Evolutionary conservation across 2,329 filamentous ascomycete species (phyloP), one percentile per base, ranked within the genome.

Genomic region (Xylaria arbuscula): DNA sequence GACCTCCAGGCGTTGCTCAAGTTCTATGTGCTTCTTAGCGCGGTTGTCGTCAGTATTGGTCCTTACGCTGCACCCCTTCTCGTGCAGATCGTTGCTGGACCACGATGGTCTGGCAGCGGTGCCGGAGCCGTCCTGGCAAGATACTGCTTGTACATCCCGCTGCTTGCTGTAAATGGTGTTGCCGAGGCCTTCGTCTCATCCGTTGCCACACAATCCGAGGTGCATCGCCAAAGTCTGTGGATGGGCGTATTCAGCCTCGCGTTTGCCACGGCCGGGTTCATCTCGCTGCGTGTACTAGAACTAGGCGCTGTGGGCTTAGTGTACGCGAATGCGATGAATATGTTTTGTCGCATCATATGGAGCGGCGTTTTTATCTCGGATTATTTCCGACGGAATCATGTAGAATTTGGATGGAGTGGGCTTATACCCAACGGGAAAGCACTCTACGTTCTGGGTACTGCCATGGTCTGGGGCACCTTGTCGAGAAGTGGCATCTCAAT

Each of bases 91-190:
- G 83, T 98, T 1, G 93, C 94, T 0, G 94, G 95, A 1, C 83
- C 85, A 0, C 87, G 86, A 65, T 99, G 96, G 96, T 85, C 89
- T 0, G 85, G 84, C 3, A 90, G 91, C 0, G 91, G 91, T 51
- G 93, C 94, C 0, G 90, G 90, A 6, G 80, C 86, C 9, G 90
- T 96, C 3, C 85, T 99, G 7, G 89, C 90, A 0, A 87, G 86
- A 0, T 99, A 98, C 80, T 94, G 93, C 82, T 94, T 93, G 80
- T 98, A 97, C 81, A 93, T 99, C 67, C 96, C 96, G 0, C 89
- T 98, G 32, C 86, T 98, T 3, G 96, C 95, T 2, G 83, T 97
- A 74, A 99, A 99, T 76, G 96, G 96, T 60, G 88, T 98, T 24
- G 89, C 92, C 1, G 96, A 99, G 81, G 93, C 94, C 0, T 98